phyloP scores from a whole-genome alignment of 1,284 basidiomycete genomes.

The Trametes hirsuta region DNA sequence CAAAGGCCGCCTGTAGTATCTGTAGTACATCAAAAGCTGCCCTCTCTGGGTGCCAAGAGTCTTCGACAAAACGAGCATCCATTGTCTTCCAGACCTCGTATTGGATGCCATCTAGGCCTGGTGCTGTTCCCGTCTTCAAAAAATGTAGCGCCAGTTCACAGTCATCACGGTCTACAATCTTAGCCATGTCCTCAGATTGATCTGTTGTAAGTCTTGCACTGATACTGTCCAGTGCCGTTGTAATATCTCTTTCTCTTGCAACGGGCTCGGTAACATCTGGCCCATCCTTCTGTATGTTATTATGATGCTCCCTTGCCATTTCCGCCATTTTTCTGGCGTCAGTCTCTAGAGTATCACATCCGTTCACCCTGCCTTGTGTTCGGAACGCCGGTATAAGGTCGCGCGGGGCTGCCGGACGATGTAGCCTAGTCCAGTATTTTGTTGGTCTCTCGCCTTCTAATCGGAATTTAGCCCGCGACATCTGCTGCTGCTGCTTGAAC shows the following conservation, averaged over 20 bases:
- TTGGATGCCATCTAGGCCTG: constrained; percentile 25
- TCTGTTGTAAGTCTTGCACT: neutral
- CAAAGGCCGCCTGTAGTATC: constrained; percentile 14
- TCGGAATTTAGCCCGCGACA: neutral
- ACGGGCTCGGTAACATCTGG: constrained; percentile 3
- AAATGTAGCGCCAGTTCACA: neutral
- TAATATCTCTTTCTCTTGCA: too few relatives aligned
- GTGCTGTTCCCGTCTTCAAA: constrained; percentile 8
- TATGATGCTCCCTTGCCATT: constrained; percentile 3
- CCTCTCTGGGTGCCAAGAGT: neutral
- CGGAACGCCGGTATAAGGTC: constrained; percentile 1
- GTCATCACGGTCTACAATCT: neutral
- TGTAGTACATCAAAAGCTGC: constrained; percentile 15
- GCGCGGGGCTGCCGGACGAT: constrained; percentile 3
- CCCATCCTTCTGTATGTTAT: neutral
- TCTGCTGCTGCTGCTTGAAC: neutral
- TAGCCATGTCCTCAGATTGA: neutral
- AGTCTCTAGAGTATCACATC: too few relatives aligned
- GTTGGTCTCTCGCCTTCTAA: constrained; percentile 36
- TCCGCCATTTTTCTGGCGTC: constrained; percentile 1
- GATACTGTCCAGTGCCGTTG: neutral
- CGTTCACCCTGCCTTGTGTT: neutral
- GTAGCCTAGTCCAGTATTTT: constrained; percentile 37
- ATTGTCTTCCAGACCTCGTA: constrained; percentile 29
- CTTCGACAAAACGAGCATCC: neutral